These are phyloP conservation scores for Xylaria sp. DNA, from an alignment of 2,329 filamentous ascomycete species.

Conservation along the genomic window DNA sequence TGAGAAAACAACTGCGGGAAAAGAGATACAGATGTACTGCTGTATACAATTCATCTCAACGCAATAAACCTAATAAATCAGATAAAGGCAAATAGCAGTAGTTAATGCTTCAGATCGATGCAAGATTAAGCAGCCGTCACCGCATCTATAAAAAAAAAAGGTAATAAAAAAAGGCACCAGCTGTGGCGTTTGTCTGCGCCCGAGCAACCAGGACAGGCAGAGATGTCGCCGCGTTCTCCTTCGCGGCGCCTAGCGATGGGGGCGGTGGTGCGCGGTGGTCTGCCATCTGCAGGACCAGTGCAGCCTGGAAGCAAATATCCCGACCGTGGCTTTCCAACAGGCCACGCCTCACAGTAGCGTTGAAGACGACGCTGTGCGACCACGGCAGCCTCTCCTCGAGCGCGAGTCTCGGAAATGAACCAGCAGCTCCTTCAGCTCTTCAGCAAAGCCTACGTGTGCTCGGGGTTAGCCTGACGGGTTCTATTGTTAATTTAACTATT, in stretches of 20 bases:
- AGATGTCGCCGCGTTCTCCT: neutral
- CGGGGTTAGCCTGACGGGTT: neutral
- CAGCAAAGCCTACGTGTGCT: neutral
- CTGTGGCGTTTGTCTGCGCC: conserved; percentile 3
- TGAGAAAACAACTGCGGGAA: neutral
- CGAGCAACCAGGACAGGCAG: conserved; percentile 5
- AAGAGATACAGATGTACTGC: neutral
- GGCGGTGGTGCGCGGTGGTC: conserved; percentile 3
- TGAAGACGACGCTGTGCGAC: conserved; percentile 26
- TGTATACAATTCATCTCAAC: neutral
- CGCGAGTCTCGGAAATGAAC: conserved; percentile 21
- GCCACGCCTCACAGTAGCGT: conserved; percentile 22
- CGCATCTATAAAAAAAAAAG: no score
- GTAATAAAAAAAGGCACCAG: neutral
- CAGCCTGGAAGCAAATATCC: conserved; percentile 9
- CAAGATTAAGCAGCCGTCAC: conserved; percentile 26
- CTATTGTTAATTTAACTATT: neutral
- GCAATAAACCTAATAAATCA: neutral
- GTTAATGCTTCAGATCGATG: conserved; percentile 26
- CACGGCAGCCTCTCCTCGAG: conserved; percentile 9
- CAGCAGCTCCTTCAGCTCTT: conserved; percentile 6
- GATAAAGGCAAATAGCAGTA: conserved; percentile 6
- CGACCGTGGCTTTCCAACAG: neutral
- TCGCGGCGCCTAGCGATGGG: neutral
- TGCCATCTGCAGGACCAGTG: conserved; percentile 17